Evolutionary conservation across 108 stramenopile species (phyloP).

Genomic region (Skeletonema menzelii): DNA sequence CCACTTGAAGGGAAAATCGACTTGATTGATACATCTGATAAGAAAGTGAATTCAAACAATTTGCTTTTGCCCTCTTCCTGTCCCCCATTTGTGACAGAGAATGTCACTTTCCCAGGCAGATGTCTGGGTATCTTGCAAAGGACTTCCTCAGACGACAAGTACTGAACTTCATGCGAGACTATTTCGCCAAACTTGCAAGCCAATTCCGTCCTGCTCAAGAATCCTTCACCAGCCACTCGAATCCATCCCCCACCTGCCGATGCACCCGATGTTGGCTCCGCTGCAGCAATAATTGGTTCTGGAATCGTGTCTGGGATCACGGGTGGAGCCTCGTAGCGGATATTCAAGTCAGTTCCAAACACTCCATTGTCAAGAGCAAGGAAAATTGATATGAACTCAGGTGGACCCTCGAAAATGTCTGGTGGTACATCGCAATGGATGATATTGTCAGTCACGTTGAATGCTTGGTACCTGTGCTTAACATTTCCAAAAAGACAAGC

Average conservation of each 20-base stretch:
- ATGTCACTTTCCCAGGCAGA: slow-evolving; percentile 19
- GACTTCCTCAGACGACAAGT: slow-evolving; percentile 30
- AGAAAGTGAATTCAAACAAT: slow-evolving; percentile 19
- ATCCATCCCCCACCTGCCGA: slow-evolving; percentile 28
- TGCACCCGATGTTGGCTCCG: slow-evolving; percentile 15
- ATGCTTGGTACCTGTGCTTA: slow-evolving; percentile 10
- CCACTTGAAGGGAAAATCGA: slow-evolving; percentile 31
- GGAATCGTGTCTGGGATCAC: not conserved
- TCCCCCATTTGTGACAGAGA: slow-evolving; percentile 27
- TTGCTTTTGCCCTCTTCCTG: not conserved
- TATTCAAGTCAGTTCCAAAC: slow-evolving; percentile 21
- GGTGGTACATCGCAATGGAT: slow-evolving; percentile 27
- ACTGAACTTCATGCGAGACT: slow-evolving; percentile 7
- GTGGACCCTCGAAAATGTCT: slow-evolving; percentile 2
- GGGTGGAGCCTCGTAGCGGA: slow-evolving; percentile 11
- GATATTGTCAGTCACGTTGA: slow-evolving; percentile 15
- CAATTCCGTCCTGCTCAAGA: slow-evolving; percentile 54
- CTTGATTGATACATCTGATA: slow-evolving; percentile 19
- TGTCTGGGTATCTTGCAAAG: slow-evolving; percentile 29
- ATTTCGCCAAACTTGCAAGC: slow-evolving; percentile 59
- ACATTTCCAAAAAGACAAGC: slow-evolving; percentile 28
- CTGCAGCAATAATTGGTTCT: slow-evolving; percentile 10
- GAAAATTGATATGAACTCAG: not conserved
- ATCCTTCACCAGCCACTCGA: slow-evolving; percentile 59
- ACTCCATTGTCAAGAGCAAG: slow-evolving; percentile 35